Evolutionary conservation across 345 rosid genomes (phyloP).

Genomic region (Noccaea bulbosa): DNA sequence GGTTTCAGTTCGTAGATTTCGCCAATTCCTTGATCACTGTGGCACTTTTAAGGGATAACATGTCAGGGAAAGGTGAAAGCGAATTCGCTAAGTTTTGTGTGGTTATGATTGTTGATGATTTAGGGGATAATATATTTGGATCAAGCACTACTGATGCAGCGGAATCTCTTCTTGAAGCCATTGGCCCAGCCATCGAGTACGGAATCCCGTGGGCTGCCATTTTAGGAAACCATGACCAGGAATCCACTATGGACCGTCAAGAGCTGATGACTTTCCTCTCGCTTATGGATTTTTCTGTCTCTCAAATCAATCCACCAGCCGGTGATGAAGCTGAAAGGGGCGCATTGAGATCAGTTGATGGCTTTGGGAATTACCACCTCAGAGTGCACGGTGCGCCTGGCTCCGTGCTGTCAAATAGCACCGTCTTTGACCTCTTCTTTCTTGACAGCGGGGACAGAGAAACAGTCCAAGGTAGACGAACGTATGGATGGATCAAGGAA

Average conservation of each 20-base stretch:
- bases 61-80: background rate
- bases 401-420: conserved; percentile 68
- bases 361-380: conserved; percentile 77
- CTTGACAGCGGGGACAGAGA: conserved; percentile 90
- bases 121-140: conserved; percentile 97
- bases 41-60: background rate
- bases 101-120: conserved; percentile 26
- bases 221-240: conserved; percentile 94
- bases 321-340: conserved; percentile 41
- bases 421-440: conserved; percentile 78
- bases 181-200: conserved; percentile 71
- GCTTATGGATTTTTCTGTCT: conserved; percentile 84
- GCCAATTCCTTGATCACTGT: background rate
- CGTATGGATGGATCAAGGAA: conserved; percentile 88
- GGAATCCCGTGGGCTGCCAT: conserved; percentile 92
- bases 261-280: conserved; percentile 87
- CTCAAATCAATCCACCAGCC: conserved; percentile 61
- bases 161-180: conserved; percentile 73
- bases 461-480: conserved; percentile 60
- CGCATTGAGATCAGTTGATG: conserved; percentile 54
- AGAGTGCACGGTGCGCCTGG: conserved; percentile 77
- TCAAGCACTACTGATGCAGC: conserved; percentile 84
- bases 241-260: conserved; percentile 78
- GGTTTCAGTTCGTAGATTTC: background rate
- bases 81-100: conserved; percentile 31